phyloP scores from a whole-genome alignment of 2,329 filamentous ascomycete genomes.

The Xylaria sp. region DNA sequence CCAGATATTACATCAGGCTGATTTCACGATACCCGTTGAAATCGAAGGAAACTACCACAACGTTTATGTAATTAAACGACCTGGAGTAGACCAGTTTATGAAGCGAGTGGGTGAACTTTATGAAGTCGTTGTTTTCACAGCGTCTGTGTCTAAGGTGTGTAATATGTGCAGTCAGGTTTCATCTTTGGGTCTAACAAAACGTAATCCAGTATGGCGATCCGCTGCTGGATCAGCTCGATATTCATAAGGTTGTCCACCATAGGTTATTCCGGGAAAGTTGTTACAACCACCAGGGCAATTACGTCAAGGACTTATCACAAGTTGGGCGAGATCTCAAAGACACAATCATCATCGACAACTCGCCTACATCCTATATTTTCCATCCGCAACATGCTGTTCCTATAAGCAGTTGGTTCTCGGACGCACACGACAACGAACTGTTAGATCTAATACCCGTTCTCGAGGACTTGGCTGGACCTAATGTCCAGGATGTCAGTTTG shows the following conservation, averaged over 20 bases:
- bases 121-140: constrained; percentile 98
- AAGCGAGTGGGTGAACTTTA: constrained; percentile 97
- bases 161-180: constrained; percentile 15
- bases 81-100: constrained; percentile 99
- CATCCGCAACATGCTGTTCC: constrained; percentile 98
- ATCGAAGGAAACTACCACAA: constrained; percentile 99
- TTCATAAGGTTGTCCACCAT: constrained; percentile 96
- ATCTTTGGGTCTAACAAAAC: constrained; percentile 40
- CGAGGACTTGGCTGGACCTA: constrained; percentile 89
- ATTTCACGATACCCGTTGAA: constrained; percentile 98
- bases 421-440: constrained; percentile 98
- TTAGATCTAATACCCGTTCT: constrained; percentile 97
- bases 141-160: constrained; percentile 93
- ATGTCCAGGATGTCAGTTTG: constrained; percentile 95
- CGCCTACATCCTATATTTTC: constrained; percentile 98
- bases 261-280: constrained; percentile 97
- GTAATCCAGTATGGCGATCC: constrained; percentile 86
- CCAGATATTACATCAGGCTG: constrained; percentile 96
- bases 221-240: constrained; percentile 93
- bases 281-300: constrained; percentile 99
- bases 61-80: constrained; percentile 98
- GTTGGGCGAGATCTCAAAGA: constrained; percentile 95
- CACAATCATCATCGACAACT: constrained; percentile 99
- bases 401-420: constrained; percentile 99
- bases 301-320: constrained; percentile 98